Evolutionary conservation across 2,329 filamentous ascomycete species (phyloP), one percentile per base, ranked within the genome.

Genomic region (Aureobasidium subglaciale): DNA sequence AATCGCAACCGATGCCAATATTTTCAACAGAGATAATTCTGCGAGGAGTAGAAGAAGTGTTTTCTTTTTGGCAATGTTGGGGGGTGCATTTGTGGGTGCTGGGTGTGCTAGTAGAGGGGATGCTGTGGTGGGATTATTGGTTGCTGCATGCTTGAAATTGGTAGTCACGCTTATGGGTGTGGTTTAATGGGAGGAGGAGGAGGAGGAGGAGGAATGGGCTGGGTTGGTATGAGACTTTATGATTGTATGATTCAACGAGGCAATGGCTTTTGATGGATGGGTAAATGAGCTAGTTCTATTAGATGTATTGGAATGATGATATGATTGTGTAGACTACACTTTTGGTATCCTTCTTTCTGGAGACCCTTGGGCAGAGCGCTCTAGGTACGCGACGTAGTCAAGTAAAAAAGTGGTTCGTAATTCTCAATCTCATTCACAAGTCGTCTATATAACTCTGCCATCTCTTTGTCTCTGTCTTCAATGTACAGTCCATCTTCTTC

Each of bases 31-130:
- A 27, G 52, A 59, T 4, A 65, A 65, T 35, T 30, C 55, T 1
- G 62, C 59, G 34, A 58, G 64, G 22, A 61, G 63, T 58, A 60
- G 64, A 22, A 48, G 63, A n/a, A 15, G 35, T 63, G 9, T 56
- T 60, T 2, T 65, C 65, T 43, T 62, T 61, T 22, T 20, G 6
- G 58, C 55, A 15, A 61, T 66, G 53, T 35, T 65, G 15, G 53
- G 53, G 5, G 64, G 64, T 9, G 61, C 62, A 25, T 66, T 64
- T 43, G 58, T 65, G 20, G 64, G 64, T 5, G 61, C 64, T 13
- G 56, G 57, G 2, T 43, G 61, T 7, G 45, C 62, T 20, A 46
- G 54, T 22, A 61, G 42, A 8, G 43, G 40, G 15, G 57, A 54
- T 42, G 61, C 61, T 10, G 60, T 58, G 34, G 57, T 63, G 7